Percentiles rank a stretch among this genome's conserved stretches.
phyloP scores from a whole-genome alignment of 768 basidiomycete genomes.

The Phaeotremella fagi region DNA sequence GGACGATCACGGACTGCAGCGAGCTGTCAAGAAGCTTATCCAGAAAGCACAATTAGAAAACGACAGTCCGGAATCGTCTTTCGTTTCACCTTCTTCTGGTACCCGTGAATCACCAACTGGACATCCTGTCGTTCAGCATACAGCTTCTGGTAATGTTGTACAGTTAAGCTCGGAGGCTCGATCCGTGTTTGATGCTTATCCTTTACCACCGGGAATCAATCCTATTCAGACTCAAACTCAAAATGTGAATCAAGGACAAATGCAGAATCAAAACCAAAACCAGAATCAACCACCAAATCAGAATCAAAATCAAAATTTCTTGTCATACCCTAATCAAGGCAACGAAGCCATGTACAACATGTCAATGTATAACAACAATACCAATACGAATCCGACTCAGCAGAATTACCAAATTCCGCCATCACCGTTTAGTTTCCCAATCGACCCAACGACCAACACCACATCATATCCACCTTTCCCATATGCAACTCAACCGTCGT shows the following conservation, averaged over 20 bases:
- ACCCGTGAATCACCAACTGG: background rate
- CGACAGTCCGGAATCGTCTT: conserved; percentile 19
- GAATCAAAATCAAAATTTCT: background rate
- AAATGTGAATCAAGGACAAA: background rate
- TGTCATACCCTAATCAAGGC: background rate
- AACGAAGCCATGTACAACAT: too few species aligned
- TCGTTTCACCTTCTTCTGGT: background rate
- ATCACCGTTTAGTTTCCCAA: conserved; percentile 16
- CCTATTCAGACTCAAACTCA: background rate
- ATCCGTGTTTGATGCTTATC: conserved; percentile 41
- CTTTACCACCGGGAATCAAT: conserved; percentile 28
- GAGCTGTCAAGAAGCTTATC: conserved; percentile 47
- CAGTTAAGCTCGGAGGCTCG: background rate
- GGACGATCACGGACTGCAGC: conserved; percentile 38
- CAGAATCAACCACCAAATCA: background rate
- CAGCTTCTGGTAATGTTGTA: background rate
- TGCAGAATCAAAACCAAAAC: background rate
- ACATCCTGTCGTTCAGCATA: background rate
- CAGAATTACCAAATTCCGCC: too few species aligned
- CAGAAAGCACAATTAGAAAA: conserved; percentile 39
- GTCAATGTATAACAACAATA: background rate
- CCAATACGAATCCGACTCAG: too few species aligned
- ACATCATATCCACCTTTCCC: conserved; percentile 2
- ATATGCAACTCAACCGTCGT: conserved; percentile 3
- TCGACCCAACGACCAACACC: conserved; percentile 20